These are phyloP conservation scores for Rhizopogon salebrosus DNA, from an alignment of 768 basidiomycete genomes.

Conservation along the genomic window DNA sequence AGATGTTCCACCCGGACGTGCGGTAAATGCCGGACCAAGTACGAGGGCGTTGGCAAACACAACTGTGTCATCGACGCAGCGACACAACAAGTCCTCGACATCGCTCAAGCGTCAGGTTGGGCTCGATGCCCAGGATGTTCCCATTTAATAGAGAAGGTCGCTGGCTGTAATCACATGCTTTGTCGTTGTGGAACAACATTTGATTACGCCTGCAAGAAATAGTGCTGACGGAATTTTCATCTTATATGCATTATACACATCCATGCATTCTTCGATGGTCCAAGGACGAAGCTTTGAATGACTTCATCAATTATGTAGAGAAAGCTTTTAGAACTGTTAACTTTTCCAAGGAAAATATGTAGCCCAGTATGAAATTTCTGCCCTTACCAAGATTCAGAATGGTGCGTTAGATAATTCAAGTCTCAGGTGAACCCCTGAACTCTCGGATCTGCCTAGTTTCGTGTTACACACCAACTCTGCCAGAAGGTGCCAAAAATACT, in stretches of 20 bases:
- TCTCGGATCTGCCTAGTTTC: too few relatives aligned
- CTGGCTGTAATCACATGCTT: slow-evolving; percentile 1
- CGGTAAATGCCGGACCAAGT: slow-evolving; percentile 4
- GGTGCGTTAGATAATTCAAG: too few relatives aligned
- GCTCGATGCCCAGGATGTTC: neutral
- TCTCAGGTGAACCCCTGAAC: too few relatives aligned
- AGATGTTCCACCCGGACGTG: slow-evolving; percentile 6
- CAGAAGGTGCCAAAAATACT: too few relatives aligned
- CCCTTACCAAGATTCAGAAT: neutral
- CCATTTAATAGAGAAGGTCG: slow-evolving; percentile 1
- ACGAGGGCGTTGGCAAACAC: neutral
- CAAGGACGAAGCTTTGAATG: neutral
- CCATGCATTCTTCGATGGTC: neutral
- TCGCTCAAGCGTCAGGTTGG: slow-evolving; percentile 1
- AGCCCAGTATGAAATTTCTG: neutral
- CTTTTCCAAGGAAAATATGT: neutral
- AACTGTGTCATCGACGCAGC: slow-evolving; percentile 1
- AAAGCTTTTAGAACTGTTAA: neutral
- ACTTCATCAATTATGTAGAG: neutral
- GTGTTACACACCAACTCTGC: too few relatives aligned
- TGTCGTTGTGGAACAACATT: slow-evolving; percentile 1
- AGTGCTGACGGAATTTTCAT: neutral
- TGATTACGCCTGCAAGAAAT: neutral
- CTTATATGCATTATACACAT: neutral
- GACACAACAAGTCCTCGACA: neutral